phyloP scores from a whole-genome alignment of 352 stramenopile genomes.

The Globisporangium carolinianum region DNA sequence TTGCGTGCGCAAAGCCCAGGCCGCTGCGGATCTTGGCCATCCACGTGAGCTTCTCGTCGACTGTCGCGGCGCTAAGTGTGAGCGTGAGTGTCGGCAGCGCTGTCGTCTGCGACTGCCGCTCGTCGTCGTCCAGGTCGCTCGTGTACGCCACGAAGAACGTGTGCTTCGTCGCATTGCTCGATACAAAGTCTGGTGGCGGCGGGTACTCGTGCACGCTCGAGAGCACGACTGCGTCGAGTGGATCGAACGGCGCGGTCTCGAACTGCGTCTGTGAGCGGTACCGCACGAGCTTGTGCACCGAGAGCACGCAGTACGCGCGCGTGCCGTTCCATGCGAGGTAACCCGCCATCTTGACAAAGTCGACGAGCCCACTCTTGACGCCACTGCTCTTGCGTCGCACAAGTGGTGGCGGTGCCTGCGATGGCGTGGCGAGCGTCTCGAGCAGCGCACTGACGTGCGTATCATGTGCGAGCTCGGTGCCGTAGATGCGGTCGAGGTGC shows the following conservation, averaged over 20 bases:
- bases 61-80: conserved; percentile 25
- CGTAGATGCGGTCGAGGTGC: conserved; percentile 67
- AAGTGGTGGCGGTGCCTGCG: neutral
- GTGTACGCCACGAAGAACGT: conserved; percentile 14
- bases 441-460: conserved; percentile 24
- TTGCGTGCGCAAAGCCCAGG: conserved; percentile 22
- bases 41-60: conserved; percentile 47
- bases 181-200: conserved; percentile 9
- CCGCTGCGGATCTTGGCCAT: conserved; percentile 45
- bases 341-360: conserved; percentile 36
- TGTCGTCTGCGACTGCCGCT: neutral
- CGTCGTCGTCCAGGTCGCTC: neutral
- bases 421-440: conserved; percentile 7
- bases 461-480: conserved; percentile 32
- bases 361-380: conserved; percentile 25
- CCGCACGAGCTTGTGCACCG: conserved; percentile 44
- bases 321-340: conserved; percentile 36
- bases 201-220: conserved; percentile 37
- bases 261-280: conserved; percentile 36
- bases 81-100: conserved; percentile 8
- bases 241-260: conserved; percentile 27
- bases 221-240: conserved; percentile 32
- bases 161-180: conserved; percentile 4
- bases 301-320: conserved; percentile 36
- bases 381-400: conserved; percentile 18